These are phyloP conservation scores for Rhodomyrtus psidioides DNA, from an alignment of 441 rosid species.

Conservation along the genomic window DNA sequence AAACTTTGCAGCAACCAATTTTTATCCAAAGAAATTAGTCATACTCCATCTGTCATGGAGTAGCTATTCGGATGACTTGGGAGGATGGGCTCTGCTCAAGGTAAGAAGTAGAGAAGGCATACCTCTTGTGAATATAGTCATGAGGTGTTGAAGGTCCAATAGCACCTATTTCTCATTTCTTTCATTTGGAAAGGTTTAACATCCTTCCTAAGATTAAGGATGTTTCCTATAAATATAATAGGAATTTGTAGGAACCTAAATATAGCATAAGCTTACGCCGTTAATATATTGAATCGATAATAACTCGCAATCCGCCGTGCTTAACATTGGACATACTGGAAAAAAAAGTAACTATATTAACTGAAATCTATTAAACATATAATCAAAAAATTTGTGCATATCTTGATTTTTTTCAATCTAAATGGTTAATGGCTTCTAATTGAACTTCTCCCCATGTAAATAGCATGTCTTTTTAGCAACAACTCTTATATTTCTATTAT, in stretches of 20 bases:
- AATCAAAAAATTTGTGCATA: no score
- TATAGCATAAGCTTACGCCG: no score
- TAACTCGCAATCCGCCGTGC: no score
- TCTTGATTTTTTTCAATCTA: no score
- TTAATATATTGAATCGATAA: no score
- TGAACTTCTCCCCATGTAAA: no score
- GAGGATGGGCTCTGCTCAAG: not conserved
- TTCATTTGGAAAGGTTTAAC: not conserved
- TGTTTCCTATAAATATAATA: not conserved
- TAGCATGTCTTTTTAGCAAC: no score
- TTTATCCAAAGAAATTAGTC: not conserved
- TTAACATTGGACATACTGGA: no score
- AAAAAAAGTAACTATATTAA: no score
- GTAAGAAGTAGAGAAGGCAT: not conserved
- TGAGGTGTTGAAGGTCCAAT: not conserved
- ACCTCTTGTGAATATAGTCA: not conserved
- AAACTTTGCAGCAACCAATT: accelerated
- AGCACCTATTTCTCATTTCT: not conserved
- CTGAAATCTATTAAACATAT: no score
- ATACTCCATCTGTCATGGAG: accelerated
- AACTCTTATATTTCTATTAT: no score
- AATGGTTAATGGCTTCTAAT: no score
- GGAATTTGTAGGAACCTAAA: not conserved
- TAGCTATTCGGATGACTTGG: accelerated
- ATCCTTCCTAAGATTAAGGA: not conserved